Conservation (phyloP, 148 eudicot species). For the Polygonum aviculare region DNA sequence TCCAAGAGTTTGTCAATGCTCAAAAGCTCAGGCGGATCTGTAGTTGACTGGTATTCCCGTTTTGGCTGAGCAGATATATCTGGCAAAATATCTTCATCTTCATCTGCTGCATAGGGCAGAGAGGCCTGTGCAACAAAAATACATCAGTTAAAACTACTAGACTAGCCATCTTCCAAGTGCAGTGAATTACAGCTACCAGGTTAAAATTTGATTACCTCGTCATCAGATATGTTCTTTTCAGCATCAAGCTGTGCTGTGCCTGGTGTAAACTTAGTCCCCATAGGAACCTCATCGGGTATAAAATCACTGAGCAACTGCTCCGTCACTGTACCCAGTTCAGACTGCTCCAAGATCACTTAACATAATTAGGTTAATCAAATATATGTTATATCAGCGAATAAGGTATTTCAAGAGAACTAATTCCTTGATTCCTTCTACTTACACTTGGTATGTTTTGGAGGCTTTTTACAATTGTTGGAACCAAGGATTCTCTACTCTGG, state of each 20-base stretch:
- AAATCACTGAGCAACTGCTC: conserved; percentile 73
- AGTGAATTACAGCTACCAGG: neutral
- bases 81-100: conserved; percentile 42
- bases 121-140: conserved; percentile 29
- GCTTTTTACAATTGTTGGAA: conserved; percentile 48
- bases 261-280: conserved; percentile 39
- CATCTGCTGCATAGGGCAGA: conserved; percentile 40
- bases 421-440: conserved; percentile 11
- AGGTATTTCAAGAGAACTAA: neutral
- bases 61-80: conserved; percentile 27
- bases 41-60: conserved; percentile 28
- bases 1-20: conserved; percentile 77
- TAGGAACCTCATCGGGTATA: conserved; percentile 72
- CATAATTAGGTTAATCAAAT: neutral
- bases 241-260: conserved; percentile 21
- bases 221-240: conserved; percentile 29
- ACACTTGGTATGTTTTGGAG: conserved; percentile 54
- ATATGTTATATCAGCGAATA: neutral
- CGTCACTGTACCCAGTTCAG: conserved; percentile 41
- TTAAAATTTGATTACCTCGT: conserved; percentile 38
- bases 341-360: conserved; percentile 32
- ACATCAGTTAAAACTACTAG: conserved; percentile 7
- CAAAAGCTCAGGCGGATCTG: conserved; percentile 37
- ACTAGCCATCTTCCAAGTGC: neutral
- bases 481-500: conserved; percentile 60